A percentile compares a stretch with the other conserved stretches of the same genome.
These are phyloP conservation scores for Scutellaria baicalensis DNA, from an alignment of 257 asterid species.

Conservation along the genomic window DNA sequence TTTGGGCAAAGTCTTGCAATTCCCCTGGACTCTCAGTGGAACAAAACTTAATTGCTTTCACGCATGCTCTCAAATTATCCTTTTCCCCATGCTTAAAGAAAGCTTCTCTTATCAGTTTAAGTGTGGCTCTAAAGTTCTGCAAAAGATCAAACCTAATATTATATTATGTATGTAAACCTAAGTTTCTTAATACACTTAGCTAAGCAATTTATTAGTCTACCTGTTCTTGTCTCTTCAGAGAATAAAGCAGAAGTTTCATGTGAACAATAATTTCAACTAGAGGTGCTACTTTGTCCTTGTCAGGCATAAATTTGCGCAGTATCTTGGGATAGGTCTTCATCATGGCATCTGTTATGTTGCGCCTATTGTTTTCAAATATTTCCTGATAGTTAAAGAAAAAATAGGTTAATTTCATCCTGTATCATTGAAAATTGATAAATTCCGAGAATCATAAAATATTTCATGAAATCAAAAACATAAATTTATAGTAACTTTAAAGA, in stretches of 20 bases:
- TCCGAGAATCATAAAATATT: not conserved
- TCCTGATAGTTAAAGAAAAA: constrained; percentile 48
- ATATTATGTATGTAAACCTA: not conserved
- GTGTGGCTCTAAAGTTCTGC: constrained; percentile 68
- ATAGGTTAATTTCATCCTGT: not conserved
- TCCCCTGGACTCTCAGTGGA: constrained; percentile 85
- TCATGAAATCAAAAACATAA: not conserved
- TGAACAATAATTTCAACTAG: constrained; percentile 68
- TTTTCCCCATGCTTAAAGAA: constrained; percentile 82
- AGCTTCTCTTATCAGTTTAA: constrained; percentile 69
- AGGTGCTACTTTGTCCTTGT: constrained; percentile 74
- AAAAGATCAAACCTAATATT: not conserved
- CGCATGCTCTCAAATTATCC: constrained; percentile 88
- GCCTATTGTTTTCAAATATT: constrained; percentile 54
- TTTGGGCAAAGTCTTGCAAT: constrained; percentile 71
- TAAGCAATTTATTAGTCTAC: constrained; percentile 27
- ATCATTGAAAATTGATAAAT: not conserved
- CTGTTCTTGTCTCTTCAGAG: constrained; percentile 92
- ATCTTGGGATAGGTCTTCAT: constrained; percentile 86
- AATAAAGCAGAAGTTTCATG: constrained; percentile 84
- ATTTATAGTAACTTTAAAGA: not conserved
- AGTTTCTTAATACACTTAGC: constrained; percentile 9
- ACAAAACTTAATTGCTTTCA: constrained; percentile 78
- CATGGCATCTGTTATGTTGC: constrained; percentile 70
- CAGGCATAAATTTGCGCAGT: constrained; percentile 82